These are phyloP conservation scores for Lachnellula willkommii DNA, from an alignment of 2,329 filamentous ascomycete species.

Conservation along the genomic window DNA sequence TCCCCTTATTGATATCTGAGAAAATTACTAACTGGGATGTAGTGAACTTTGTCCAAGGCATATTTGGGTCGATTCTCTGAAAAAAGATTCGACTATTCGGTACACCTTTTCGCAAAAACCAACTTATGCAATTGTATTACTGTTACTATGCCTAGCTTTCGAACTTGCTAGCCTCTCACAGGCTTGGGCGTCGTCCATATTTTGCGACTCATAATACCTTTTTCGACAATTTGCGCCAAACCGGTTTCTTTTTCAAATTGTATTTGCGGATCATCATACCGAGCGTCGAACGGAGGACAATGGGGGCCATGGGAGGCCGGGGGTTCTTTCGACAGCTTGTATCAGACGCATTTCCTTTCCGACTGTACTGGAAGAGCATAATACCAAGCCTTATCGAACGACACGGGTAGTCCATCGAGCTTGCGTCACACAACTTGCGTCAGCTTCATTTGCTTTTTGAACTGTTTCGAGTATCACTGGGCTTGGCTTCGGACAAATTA, in stretches of 20 bases:
- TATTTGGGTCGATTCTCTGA: background rate
- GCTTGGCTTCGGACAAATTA: background rate
- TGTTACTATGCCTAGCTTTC: conserved; percentile 7
- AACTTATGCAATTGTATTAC: conserved; percentile 11
- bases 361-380: too few relatives aligned
- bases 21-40: conserved; percentile 2
- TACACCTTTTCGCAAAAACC: conserved; percentile 5
- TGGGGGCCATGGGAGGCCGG: background rate
- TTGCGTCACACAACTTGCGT: too few relatives aligned
- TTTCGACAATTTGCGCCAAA: background rate
- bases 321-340: background rate
- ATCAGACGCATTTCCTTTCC: background rate
- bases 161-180: conserved; percentile 8
- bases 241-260: conserved; percentile 13
- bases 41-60: conserved; percentile 4
- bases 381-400: too few relatives aligned
- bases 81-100: background rate
- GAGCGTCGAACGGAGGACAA: background rate
- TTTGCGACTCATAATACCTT: conserved; percentile 9
- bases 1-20: background rate
- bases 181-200: conserved; percentile 6
- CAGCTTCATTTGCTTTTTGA: background rate
- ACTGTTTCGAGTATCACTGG: background rate
- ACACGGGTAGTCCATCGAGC: too few relatives aligned
- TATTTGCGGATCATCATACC: conserved; percentile 3